These are phyloP conservation scores for Wallacemonas sp. DNA, from an alignment of 208 protist species.

Conservation along the genomic window DNA sequence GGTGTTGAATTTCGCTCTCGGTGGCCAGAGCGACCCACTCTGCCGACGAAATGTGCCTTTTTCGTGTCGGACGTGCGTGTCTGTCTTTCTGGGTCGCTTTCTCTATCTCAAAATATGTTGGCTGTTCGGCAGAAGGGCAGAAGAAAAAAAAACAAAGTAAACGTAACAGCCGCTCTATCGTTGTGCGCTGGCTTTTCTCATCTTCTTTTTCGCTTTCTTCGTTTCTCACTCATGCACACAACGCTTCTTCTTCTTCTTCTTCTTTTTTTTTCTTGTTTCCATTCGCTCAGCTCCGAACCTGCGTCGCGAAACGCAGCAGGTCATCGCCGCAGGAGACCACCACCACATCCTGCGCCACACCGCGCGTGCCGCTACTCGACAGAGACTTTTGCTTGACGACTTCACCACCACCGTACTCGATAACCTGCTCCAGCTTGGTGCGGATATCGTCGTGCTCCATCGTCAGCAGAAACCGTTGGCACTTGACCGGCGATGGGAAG, in stretches of 20 bases:
- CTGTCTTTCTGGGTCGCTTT: no score
- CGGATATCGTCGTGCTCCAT: slow-evolving; percentile 52
- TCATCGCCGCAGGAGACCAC: slow-evolving; percentile 79
- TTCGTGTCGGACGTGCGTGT: no score
- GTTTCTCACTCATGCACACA: background rate
- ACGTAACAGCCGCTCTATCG: background rate
- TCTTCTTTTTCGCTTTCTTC: background rate
- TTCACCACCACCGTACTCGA: slow-evolving; percentile 84
- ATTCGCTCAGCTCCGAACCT: slow-evolving; percentile 10
- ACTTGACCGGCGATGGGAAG: slow-evolving; percentile 71
- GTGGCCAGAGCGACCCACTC: no score
- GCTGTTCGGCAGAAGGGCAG: no score
- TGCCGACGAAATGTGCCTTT: no score
- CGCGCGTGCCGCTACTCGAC: slow-evolving; percentile 4
- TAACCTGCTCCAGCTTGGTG: slow-evolving; percentile 67
- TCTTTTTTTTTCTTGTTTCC: slow-evolving; percentile 2
- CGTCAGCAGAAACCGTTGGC: slow-evolving; percentile 74
- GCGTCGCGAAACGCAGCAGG: slow-evolving; percentile 73
- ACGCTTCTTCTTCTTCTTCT: background rate
- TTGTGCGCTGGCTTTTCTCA: background rate
- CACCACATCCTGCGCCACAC: slow-evolving; percentile 49
- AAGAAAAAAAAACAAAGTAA: slow-evolving; percentile 10
- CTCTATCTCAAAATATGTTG: no score
- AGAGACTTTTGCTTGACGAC: no score
- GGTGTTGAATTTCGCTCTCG: no score